Evolutionary conservation across 1,284 basidiomycete species (phyloP).

Genomic region (Schizophyllum amplum): DNA sequence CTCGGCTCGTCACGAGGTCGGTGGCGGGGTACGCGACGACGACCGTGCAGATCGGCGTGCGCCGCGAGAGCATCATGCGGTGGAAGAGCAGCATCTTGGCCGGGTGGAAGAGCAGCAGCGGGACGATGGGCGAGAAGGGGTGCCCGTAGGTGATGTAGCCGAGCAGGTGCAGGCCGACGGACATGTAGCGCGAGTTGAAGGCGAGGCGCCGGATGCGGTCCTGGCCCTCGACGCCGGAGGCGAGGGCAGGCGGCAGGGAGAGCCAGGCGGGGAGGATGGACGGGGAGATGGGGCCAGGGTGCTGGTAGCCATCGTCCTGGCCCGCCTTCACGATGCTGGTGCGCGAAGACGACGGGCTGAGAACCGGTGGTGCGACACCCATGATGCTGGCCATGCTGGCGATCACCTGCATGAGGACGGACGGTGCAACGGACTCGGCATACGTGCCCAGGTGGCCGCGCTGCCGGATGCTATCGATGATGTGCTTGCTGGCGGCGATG

Average conservation of each 20-base stretch:
- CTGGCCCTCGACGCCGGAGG: conserved; percentile 70
- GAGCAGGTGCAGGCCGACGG: conserved; percentile 80
- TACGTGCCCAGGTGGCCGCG: conserved; percentile 84
- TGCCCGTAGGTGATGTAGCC: conserved; percentile 98
- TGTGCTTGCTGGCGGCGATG: conserved; percentile 74
- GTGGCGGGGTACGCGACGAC: conserved; percentile 93
- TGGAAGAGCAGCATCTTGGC: conserved; percentile 52
- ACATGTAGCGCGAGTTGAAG: conserved; percentile 94
- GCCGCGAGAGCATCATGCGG: conserved; percentile 58
- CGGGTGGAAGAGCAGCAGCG: conserved; percentile 88
- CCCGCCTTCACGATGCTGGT: conserved; percentile 15
- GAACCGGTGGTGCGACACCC: conserved; percentile 55
- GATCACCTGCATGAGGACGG: conserved; percentile 87
- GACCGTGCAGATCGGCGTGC: conserved; percentile 73
- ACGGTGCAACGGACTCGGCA: conserved; percentile 87
- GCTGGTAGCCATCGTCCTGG: conserved; percentile 12
- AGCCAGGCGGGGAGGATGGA: conserved; percentile 65
- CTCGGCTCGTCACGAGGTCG: conserved; percentile 82
- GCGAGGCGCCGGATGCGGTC: conserved; percentile 85
- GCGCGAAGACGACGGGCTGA: conserved; percentile 8
- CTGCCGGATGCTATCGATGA: conserved; percentile 79
- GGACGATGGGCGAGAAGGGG: conserved; percentile 89
- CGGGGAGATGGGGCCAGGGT: conserved; percentile 63
- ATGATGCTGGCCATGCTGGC: conserved; percentile 96
- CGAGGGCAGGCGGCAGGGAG: conserved; percentile 55